These are phyloP conservation scores for Oxyria digyna DNA, from an alignment of 148 eudicot genomes.

Conservation along the genomic window DNA sequence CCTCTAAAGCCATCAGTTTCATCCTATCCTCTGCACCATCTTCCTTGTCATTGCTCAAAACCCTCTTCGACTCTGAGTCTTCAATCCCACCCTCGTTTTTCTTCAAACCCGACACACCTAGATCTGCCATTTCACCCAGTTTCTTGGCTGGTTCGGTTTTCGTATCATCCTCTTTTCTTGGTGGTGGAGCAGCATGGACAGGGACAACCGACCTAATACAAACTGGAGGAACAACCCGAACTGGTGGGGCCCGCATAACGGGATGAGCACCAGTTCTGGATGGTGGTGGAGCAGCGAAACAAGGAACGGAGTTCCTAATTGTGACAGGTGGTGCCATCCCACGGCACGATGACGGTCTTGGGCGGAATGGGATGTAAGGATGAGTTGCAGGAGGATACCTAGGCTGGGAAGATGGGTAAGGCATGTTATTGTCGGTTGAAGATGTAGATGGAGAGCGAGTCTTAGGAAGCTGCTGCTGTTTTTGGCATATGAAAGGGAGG, in stretches of 20 bases:
- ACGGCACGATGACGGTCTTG: constrained; percentile 23
- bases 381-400: constrained; percentile 30
- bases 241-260: constrained; percentile 16
- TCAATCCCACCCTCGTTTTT: not conserved
- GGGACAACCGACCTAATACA: constrained; percentile 35
- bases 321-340: constrained; percentile 59
- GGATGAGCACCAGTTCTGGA: constrained; percentile 13
- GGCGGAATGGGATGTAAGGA: constrained; percentile 42
- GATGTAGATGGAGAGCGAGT: not conserved
- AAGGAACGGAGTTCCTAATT: constrained; percentile 41
- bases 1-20: not conserved
- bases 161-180: not conserved
- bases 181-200: constrained; percentile 33
- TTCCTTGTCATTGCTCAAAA: not conserved
- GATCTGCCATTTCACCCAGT: not conserved
- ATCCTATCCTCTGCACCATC: not conserved
- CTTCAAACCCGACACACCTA: not conserved
- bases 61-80: not conserved
- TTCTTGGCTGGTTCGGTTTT: not conserved
- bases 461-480: not conserved
- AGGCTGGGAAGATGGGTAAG: constrained; percentile 13
- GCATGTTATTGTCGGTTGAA: constrained; percentile 9
- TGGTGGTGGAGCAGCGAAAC: constrained; percentile 32
- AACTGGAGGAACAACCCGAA: constrained; percentile 39
- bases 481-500: constrained; percentile 44